Evolutionary conservation across 2,329 filamentous ascomycete genomes (phyloP), one percentile per base, ranked within the genome.

Genomic region (Cadophora gregata): DNA sequence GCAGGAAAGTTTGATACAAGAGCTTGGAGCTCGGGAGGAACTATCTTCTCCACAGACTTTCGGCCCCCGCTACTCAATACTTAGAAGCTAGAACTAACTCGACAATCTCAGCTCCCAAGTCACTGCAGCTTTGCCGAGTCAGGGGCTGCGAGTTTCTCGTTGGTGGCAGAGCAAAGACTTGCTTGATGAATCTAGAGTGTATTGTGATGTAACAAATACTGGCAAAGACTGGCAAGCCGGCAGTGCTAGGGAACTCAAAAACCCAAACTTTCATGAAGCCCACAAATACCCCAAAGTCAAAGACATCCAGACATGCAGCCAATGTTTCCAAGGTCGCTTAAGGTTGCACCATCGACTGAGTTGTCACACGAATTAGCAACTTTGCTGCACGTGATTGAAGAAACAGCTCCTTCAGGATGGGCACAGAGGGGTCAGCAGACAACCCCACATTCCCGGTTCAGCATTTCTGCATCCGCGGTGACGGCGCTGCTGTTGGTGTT

Each of bases 391-490:
- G 36, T 60, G 36, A 60, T 29, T 45, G 38, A 60, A 31, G 25
- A 19, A 31, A 29, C 27, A 48, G 19, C 31, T 58, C 55, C 33
- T 58, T 58, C 36, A 27, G 38, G 38, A 53, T 14, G 27, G n/a
- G 38, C 38, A 45, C 42, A 48, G 58, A 60, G 2, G 27, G 58
- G 58, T 60, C 58, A 60, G 58, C 58, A 60, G 58, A 60, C 58
- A 50, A 67, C 61, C 61, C 65, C 65, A 67, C 61, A 67, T 60
- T 66, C 61, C 61, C 61, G 61, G 19, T 58, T 64, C 38, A 59
- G 59, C 24, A 61, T 6, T 25, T 33, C 38, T 56, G 45, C 33
- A 63, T 63, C 51, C 62, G 50, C 62, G 62, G n/a, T 42, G 42
- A 47, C 16, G 19, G 38, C 33, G 31, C 47, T 50, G 31, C 14